Percentiles rank a stretch among this genome's conserved stretches.
phyloP scores from a whole-genome alignment of 257 asterid species.

The Nicotiana tabacum region DNA sequence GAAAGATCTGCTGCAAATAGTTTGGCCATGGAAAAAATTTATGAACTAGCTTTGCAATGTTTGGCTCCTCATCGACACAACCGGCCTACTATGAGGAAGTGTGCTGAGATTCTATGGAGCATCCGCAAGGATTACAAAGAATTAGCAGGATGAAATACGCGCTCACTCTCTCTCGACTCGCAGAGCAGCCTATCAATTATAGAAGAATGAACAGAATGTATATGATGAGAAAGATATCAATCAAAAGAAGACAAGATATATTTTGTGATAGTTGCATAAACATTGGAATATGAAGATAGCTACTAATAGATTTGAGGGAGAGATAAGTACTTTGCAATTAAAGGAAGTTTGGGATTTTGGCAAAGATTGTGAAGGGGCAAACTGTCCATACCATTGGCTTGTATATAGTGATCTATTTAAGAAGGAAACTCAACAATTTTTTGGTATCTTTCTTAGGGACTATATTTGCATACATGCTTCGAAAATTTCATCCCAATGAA shows the following conservation, averaged over 20 bases:
- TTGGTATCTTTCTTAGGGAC: not conserved
- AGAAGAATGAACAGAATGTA: slow-evolving; percentile 14
- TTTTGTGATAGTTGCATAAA: not conserved
- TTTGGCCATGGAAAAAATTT: slow-evolving; percentile 64
- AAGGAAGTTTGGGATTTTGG: not conserved
- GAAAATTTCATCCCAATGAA: too few species aligned
- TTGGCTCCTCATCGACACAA: slow-evolving; percentile 59
- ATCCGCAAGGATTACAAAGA: slow-evolving; percentile 74
- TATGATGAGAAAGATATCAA: slow-evolving; percentile 1
- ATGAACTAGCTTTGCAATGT: slow-evolving; percentile 66
- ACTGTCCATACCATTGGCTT: not conserved
- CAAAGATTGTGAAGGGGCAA: slow-evolving; percentile 1
- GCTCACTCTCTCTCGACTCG: slow-evolving; percentile 8
- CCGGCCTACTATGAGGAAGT: slow-evolving; percentile 84
- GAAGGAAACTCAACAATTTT: not conserved
- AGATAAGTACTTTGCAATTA: not conserved
- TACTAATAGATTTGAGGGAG: not conserved
- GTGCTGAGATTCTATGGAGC: slow-evolving; percentile 84
- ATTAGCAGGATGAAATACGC: slow-evolving; percentile 24
- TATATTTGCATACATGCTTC: not conserved
- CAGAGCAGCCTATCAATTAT: not conserved
- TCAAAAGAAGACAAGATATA: not conserved
- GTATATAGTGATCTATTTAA: not conserved
- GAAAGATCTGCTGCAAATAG: slow-evolving; percentile 55
- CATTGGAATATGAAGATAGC: not conserved